Base-by-base conservation (phyloP, 1,284 basidiomycete genomes). In the Phenoliferia sp. region DNA sequence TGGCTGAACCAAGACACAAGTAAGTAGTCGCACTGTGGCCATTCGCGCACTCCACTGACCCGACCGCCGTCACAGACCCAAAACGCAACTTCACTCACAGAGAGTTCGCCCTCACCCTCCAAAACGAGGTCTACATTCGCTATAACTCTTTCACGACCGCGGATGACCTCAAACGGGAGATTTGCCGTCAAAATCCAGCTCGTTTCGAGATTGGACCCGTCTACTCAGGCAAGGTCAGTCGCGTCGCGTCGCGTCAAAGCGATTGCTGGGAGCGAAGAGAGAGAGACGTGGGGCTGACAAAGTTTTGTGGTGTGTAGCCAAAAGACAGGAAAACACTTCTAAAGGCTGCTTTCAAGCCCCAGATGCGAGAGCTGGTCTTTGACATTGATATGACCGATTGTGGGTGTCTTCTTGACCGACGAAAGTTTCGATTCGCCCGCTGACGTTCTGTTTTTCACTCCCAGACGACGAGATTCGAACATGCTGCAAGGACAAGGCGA, bases 361-460 rank as follows among this genome's bases (percentile, higher is more conserved):
- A 87, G 32, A 85, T 87, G 68, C 89, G 96, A 70, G 95, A 99
- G 79, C 87, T 99, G 35, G 96, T 99, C 1, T 97, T 99, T 77
- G 96, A 99, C 87, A 97, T 99, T 78, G 95, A 99, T 80, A 97
- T 99, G 94, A 96, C 95, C 22, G 95, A 99, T 81, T 99, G 71
- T 70, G 7, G 56, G 17, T 34, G 22, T 2, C 4, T 29, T 5
- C 6, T 44, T 57, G 6, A 2, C 28, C 29, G 3, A 17, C n/a
- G 17, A 52, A 2, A n/a, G 48, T 9, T 6, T 7, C n/a, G 17
- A 52, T 22, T 4, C 19, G 10, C 22, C 32, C 16, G 0, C 54
- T 56, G 15, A 59, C 44, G 34, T 7, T 3, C 19, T 32, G n/a
- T 0, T 26, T 19, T n/a, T n/a, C n/a, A n/a, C n/a, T n/a, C n/a